Percentiles rank a stretch among this genome's conserved stretches.
Conservation (phyloP, 1,139 yeast genomes). For the Blastobotrys malaysiensis region DNA sequence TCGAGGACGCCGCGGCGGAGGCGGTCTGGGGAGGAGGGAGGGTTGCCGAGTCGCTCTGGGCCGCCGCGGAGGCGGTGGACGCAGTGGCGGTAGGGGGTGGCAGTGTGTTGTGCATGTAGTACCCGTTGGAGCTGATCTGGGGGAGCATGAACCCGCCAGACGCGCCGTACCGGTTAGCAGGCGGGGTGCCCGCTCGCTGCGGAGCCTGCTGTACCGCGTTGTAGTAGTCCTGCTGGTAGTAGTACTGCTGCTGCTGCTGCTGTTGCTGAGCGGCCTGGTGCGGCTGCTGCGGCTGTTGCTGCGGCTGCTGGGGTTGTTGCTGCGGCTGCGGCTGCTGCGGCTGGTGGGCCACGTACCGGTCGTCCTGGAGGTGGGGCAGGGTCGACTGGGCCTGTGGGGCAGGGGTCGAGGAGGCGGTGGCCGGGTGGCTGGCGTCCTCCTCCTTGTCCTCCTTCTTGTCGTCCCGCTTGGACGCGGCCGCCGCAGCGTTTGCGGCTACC, state of each 20-base stretch:
- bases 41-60: neutral
- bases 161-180: slow-evolving; percentile 2
- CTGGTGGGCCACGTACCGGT: neutral
- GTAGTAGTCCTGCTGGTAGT: slow-evolving; percentile 1
- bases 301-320: slow-evolving; percentile 10
- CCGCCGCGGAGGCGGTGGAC: neutral
- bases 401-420: no score
- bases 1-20: slow-evolving; percentile 1
- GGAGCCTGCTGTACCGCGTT: neutral
- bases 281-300: slow-evolving; percentile 8
- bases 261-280: slow-evolving; percentile 6
- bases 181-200: slow-evolving; percentile 3
- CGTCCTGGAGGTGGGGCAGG: neutral
- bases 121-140: slow-evolving; percentile 13
- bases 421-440: neutral
- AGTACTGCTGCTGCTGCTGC: slow-evolving; percentile 1
- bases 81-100: neutral
- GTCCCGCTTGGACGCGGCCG: neutral
- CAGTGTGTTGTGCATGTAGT: slow-evolving; percentile 6
- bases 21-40: neutral
- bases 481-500: neutral
- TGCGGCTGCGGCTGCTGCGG: slow-evolving; percentile 1
- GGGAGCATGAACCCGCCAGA: slow-evolving; percentile 11
- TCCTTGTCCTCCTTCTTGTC: neutral
- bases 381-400: slow-evolving; percentile 2